Evolutionary conservation across 768 basidiomycete species (phyloP).

Genomic region (Pholiota conissans): DNA sequence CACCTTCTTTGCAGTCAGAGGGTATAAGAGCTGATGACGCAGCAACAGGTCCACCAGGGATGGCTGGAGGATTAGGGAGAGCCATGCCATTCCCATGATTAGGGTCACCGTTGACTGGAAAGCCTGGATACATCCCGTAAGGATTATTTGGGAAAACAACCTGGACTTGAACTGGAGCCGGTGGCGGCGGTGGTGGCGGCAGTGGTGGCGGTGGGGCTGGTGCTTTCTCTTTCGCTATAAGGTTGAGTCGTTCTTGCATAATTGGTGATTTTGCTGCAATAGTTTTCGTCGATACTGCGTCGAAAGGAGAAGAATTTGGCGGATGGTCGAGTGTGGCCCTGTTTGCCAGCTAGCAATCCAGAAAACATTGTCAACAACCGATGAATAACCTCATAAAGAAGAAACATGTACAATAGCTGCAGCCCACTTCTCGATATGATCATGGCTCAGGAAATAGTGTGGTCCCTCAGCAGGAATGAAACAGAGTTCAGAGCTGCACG

Average conservation of each 20-base stretch:
- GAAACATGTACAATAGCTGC: constrained; percentile 12
- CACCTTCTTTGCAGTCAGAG: not conserved
- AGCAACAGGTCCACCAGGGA: not conserved
- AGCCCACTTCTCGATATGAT: constrained; percentile 17
- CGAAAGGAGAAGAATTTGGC: constrained; percentile 14
- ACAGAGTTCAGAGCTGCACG: constrained; percentile 15
- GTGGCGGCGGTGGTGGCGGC: no score
- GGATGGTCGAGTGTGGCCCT: not conserved
- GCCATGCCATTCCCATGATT: not conserved
- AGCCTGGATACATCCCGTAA: not conserved
- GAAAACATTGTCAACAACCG: no score
- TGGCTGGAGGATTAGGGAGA: not conserved
- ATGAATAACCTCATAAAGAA: no score
- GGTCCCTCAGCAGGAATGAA: constrained; percentile 6
- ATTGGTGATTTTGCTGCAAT: constrained; percentile 17
- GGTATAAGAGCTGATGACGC: not conserved
- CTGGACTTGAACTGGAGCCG: not conserved
- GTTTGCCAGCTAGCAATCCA: not conserved
- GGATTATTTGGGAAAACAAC: constrained; percentile 3
- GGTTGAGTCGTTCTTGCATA: constrained; percentile 15
- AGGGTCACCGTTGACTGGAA: not conserved
- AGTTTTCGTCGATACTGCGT: constrained; percentile 4
- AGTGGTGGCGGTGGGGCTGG: no score
- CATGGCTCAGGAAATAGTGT: constrained; percentile 15
- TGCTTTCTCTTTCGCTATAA: constrained; percentile 11